Evolutionary conservation across 1,284 basidiomycete species (phyloP), one percentile per base, ranked within the genome.

Genomic region (Rugosomyces carneus): DNA sequence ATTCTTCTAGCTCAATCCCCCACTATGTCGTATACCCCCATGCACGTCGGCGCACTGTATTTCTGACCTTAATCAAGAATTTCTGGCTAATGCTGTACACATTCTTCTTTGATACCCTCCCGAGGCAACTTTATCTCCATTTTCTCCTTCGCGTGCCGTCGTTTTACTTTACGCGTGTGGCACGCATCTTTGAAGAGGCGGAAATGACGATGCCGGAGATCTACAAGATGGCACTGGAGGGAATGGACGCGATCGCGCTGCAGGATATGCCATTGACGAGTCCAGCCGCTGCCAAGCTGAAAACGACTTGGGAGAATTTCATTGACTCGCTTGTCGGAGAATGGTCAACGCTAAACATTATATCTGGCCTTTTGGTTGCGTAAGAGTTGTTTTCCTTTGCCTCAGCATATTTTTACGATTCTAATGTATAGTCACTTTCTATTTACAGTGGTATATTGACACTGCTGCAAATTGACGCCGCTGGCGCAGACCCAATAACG

Each of bases 121-220:
- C 76, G 0, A 67, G 73, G 20, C 71, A 76, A 53, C 15, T 69
- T 0, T 82, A 82, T 56, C 64, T 78, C 18, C 62, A 71, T 46
- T 46, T 74, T 13, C 73, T 84, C 6, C 64, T 85, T 15, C 68
- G 77, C 19, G 65, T 85, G 1, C 83, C 81, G 0, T 68, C 74
- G 7, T 61, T 84, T 6, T 85, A 85, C 57, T 84, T 79, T 58
- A 73, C 76, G 5, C 74, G 83, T 1, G 80, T 85, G 5, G 69
- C 76, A 2, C 69, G 71, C 32, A 68, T 84, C 18, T 84, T 84
- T 47, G 76, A 83, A 50, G 80, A 83, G 38, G 81, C 81, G 0
- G 72, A 81, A 32, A 60, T 85, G 37, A 78, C 73, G 45, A 67
- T 75, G 53, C 71, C 72, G 1, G 80, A 85, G 50, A 69, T 84